A percentile compares a stretch with the other conserved stretches of the same genome.
Conservation (phyloP, 805 yeast genomes). For the Yamadazyma olivae region DNA sequence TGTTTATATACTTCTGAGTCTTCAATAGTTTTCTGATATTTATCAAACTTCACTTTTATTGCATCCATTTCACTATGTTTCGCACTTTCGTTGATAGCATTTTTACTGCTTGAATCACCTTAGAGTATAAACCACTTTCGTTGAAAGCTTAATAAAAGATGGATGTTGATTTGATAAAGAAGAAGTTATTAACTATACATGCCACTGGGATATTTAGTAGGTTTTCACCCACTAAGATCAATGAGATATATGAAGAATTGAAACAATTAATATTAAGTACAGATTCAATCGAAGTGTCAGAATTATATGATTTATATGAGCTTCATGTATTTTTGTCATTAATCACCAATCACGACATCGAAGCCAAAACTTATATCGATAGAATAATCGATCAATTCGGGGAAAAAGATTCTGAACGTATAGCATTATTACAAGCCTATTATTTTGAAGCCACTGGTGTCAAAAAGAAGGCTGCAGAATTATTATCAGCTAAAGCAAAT, state of each 20-base stretch:
- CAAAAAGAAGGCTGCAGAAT: slow-evolving; percentile 21
- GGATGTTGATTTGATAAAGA: slow-evolving; percentile 22
- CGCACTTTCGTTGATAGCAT: too few relatives aligned
- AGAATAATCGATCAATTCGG: slow-evolving; percentile 65
- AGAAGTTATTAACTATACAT: slow-evolving; percentile 49
- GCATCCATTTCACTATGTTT: neutral
- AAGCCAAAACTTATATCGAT: slow-evolving; percentile 66
- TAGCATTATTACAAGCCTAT: slow-evolving; percentile 52
- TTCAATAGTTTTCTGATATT: neutral
- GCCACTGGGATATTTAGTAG: slow-evolving; percentile 49
- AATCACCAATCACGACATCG: slow-evolving; percentile 58
- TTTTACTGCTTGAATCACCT: too few relatives aligned
- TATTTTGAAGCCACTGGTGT: slow-evolving; percentile 55
- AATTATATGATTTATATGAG: slow-evolving; percentile 58
- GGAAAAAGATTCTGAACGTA: slow-evolving; percentile 47
- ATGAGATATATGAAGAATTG: slow-evolving; percentile 39
- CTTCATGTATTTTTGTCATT: slow-evolving; percentile 68
- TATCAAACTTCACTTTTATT: neutral
- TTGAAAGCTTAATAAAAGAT: too few relatives aligned
- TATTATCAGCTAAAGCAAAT: slow-evolving; percentile 28
- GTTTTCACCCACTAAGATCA: slow-evolving; percentile 44
- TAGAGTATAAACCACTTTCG: too few relatives aligned
- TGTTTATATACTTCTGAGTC: neutral
- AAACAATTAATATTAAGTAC: slow-evolving; percentile 23
- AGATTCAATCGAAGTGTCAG: slow-evolving; percentile 42